A percentile compares a stretch with the other conserved stretches of the same genome.
Evolutionary conservation across 2,329 filamentous ascomycete genomes (phyloP).

Genomic region (Arthrobotrys sinensis): DNA sequence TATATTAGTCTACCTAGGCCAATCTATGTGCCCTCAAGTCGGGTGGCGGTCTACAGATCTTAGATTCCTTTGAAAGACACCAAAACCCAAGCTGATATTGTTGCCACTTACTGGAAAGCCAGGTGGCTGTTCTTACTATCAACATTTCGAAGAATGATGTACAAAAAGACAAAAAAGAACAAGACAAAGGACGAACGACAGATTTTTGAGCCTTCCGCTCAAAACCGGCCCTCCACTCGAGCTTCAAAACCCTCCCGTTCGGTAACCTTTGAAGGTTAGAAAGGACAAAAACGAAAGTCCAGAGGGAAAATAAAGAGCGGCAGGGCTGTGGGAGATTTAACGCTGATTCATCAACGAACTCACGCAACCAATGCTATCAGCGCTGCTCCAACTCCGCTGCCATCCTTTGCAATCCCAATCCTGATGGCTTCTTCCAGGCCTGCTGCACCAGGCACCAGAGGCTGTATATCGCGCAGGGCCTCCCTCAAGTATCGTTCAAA

Average conservation of each 20-base stretch:
- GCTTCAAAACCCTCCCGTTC: background rate
- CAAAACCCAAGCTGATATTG: conserved; percentile 15
- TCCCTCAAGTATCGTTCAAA: conserved; percentile 92
- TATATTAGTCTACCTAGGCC: too few species aligned
- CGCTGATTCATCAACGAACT: conserved; percentile 2
- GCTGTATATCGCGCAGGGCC: conserved; percentile 81
- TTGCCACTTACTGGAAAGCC: background rate
- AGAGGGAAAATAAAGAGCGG: conserved; percentile 1
- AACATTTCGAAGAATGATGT: conserved; percentile 37
- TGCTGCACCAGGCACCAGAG: conserved; percentile 77
- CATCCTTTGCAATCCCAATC: conserved; percentile 97
- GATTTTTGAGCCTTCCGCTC: conserved; percentile 1
- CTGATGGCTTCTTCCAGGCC: conserved; percentile 85
- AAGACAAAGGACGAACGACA: conserved; percentile 26
- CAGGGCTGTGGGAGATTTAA: background rate
- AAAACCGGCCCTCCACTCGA: background rate
- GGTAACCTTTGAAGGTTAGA: background rate
- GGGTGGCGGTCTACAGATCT: background rate
- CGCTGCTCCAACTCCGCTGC: conserved; percentile 93
- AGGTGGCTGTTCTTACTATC: background rate
- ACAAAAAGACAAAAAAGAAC: conserved; percentile 10
- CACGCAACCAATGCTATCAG: conserved; percentile 89
- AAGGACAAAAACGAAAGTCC: conserved; percentile 22
- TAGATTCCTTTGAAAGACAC: background rate
- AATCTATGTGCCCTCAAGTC: too few species aligned